A percentile compares a stretch with the other conserved stretches of the same genome.
Conservation (phyloP, 108 stramenopile genomes). For the Tribonema minus region DNA sequence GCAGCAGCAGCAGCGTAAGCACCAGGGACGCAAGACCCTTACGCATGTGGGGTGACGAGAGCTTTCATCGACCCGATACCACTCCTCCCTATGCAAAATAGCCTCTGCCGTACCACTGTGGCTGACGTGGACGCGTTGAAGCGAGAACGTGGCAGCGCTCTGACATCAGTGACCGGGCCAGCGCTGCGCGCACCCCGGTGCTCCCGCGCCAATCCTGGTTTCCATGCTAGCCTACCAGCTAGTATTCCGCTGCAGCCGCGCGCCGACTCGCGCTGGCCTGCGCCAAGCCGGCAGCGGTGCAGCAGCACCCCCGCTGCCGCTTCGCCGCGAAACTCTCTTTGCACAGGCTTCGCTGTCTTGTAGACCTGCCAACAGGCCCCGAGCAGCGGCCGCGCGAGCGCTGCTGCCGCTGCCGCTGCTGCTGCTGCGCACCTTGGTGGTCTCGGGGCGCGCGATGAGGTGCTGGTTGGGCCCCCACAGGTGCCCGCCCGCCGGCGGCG, state of each 20-base stretch:
- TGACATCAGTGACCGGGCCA: background rate
- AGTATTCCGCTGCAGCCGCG: too few relatives aligned
- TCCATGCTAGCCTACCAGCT: too few relatives aligned
- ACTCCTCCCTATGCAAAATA: background rate
- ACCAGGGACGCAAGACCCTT: background rate
- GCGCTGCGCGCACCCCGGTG: background rate
- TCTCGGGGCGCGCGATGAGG: conserved; percentile 2
- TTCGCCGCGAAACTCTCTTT: too few relatives aligned
- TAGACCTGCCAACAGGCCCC: background rate
- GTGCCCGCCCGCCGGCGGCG: background rate
- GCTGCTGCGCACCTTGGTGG: too few relatives aligned
- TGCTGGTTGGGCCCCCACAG: conserved; percentile 15
- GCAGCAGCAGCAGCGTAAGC: too few relatives aligned
- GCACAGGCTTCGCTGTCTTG: too few relatives aligned
- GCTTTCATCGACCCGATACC: background rate
- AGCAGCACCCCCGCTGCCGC: background rate
- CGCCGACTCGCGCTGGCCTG: background rate
- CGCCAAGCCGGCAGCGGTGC: background rate
- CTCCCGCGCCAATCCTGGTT: background rate
- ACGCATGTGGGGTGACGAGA: background rate
- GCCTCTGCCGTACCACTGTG: background rate
- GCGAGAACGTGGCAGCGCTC: background rate
- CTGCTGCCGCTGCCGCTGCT: background rate
- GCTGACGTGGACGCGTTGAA: background rate
- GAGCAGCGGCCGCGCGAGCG: too few relatives aligned